Evolutionary conservation across 345 rosid species (phyloP), one percentile per base, ranked within the genome.

Genomic region (Hypericum perforatum): DNA sequence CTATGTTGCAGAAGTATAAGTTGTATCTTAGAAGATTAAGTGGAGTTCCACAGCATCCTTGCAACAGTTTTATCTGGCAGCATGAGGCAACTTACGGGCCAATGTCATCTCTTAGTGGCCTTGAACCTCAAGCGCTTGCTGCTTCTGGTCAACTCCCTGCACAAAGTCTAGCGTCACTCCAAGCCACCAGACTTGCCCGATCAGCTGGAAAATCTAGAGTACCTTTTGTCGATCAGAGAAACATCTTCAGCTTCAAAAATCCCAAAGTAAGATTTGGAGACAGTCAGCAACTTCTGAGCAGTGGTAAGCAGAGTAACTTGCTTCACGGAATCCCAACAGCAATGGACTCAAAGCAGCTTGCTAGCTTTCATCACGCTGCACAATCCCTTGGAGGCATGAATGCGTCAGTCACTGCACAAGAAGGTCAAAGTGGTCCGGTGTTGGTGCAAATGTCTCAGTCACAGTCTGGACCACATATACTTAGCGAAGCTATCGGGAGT

Each of bases 11-110:
- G 98, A 92, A 92, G 74, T 92, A 88, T 53, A 82, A 96, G 16
- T 69, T 92, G 64, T n/a, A n/a, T n/a, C n/a, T n/a, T n/a, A n/a
- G n/a, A n/a, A n/a, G n/a, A n/a, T n/a, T n/a, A n/a, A n/a, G 95
- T 42, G 95, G 95, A n/a, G 95, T 80, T 46, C 64, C 98, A 0
- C 95, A 74, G 63, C 89, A 83, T 59, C 57, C 74, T 59, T 64
- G 65, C 66, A 76, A 67, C 63, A 65, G 83, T 49, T 92, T 79
- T 66, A 69, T 88, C 16, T 65, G 63, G 12, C 57, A 84, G 41
- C 95, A 88, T 63, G 98, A 87, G 11, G 70, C 83, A 1, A 16
- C 60, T 43, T 85, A 71, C 39, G 85, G 94, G 29, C 58, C 79
- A 7, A 56, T 84, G n/a, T n/a, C n/a, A n/a, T n/a, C n/a, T n/a